Conservation (phyloP, 768 basidiomycete species). For the Boletus insuetus region DNA sequence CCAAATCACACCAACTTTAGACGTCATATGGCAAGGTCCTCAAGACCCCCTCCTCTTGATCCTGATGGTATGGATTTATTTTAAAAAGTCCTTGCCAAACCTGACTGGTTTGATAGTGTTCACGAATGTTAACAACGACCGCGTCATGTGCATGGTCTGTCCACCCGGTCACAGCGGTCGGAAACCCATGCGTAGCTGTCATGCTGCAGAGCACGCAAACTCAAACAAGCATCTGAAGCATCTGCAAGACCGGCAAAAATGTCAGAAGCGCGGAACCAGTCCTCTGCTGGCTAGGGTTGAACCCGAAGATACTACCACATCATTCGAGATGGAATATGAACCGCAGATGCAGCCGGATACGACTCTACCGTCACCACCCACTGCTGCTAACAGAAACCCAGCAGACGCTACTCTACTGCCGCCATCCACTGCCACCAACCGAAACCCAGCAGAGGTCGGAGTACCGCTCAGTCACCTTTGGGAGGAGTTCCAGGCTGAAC, state of each 20-base stretch:
- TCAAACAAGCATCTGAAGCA: constrained; percentile 3
- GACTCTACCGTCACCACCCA: no score
- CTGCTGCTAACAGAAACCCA: no score
- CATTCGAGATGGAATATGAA: background rate
- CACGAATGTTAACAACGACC: background rate
- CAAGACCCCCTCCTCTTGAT: background rate
- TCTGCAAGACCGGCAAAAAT: background rate
- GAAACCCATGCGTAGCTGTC: background rate
- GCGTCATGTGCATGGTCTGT: constrained; percentile 1
- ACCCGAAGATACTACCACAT: no score
- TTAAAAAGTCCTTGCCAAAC: background rate
- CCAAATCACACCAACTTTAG: no score
- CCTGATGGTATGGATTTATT: background rate
- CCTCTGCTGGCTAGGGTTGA: no score
- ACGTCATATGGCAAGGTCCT: background rate
- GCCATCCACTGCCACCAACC: no score
- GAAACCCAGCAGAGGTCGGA: no score
- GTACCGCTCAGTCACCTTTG: constrained; percentile 3
- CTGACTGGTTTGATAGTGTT: background rate
- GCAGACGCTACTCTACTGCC: no score
- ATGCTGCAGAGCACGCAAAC: background rate
- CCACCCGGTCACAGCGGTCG: background rate
- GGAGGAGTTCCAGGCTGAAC: constrained; percentile 6
- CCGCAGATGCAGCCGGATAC: background rate
- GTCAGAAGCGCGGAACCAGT: no score